Evolutionary conservation across 441 rosid genomes (phyloP).

Genomic region (Pelargonium australe): DNA sequence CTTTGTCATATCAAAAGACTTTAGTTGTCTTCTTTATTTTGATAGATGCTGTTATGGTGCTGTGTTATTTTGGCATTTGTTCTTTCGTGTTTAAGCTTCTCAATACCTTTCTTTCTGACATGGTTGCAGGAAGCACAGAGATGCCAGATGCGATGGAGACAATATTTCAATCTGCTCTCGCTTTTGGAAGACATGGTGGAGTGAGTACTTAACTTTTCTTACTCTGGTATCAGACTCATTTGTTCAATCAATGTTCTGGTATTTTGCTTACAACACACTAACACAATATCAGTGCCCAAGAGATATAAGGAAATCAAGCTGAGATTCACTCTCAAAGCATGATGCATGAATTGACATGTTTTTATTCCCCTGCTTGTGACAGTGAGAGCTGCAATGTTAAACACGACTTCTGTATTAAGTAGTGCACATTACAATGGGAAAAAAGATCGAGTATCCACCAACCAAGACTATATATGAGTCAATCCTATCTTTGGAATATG

Average conservation of each 20-base stretch:
- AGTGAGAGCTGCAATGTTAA: too few relatives aligned
- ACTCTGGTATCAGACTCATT: background rate
- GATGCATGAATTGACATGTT: too few relatives aligned
- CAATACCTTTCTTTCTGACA: background rate
- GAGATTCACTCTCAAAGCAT: too few relatives aligned
- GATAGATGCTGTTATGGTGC: background rate
- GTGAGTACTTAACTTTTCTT: conserved; percentile 38
- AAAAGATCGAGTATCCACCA: too few relatives aligned
- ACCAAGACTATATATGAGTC: too few relatives aligned
- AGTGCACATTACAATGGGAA: too few relatives aligned
- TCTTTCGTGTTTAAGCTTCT: background rate
- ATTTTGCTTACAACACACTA: too few relatives aligned
- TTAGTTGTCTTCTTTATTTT: background rate
- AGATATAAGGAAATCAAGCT: too few relatives aligned
- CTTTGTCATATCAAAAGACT: background rate
- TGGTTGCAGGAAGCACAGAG: conserved; percentile 51
- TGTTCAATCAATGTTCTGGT: background rate
- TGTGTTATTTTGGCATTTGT: background rate
- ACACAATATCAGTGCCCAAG: too few relatives aligned
- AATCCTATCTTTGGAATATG: too few relatives aligned
- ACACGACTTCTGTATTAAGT: too few relatives aligned
- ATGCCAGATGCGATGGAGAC: conserved; percentile 98
- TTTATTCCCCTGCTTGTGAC: too few relatives aligned
- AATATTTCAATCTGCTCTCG: conserved; percentile 81
- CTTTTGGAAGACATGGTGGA: conserved; percentile 66